Evolutionary conservation across 495 filamentous ascomycete genomes (phyloP), one percentile per base, ranked within the genome.

Genomic region (Talaromyces liani): DNA sequence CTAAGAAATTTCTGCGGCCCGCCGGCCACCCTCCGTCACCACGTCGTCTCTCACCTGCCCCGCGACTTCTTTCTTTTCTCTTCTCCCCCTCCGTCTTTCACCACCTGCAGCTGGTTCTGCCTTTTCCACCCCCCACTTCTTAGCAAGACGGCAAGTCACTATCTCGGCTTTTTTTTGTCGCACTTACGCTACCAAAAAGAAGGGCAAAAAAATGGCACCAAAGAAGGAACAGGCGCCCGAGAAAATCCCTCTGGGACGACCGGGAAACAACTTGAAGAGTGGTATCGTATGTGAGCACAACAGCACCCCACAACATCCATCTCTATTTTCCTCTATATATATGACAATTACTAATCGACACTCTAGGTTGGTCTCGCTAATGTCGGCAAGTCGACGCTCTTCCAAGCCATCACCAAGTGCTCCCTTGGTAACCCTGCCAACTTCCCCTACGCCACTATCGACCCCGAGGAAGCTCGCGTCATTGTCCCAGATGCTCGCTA

Each of bases 351-450:
- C 63, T 64, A n/a, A 64, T 56, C 24, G 10, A 36, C 10, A 10
- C 16, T 66, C 68, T 76, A 97, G 92, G 92, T 98, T 73, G 95
- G 95, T 78, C 88, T 99, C 73, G 95, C 95, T 72, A 99, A 99
- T 77, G 95, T 99, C 66, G 95, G 95, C 73, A 99, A 99, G 80
- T 99, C 95, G 63, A 99, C 95, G 25, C 88, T 99, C 70, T 99
- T 99, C 83, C 95, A 99, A 80, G 92, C 95, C 67, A 97, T 99
- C 81, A 99, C 95, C 66, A 97, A 96, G 82, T 97, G 89, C 77
- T 87, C 86, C 66, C 85, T 99, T 69, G 95, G 95, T 79, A 99
- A 99, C 81, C 95, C 95, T 67, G 95, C 94, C 77, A 99, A 99
- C 82, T 99, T 97, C 74, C 95, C 95, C 20, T 99, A 93, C 80